Base-by-base conservation (phyloP, 495 filamentous ascomycete genomes). In the Cladorrhinum samala region DNA sequence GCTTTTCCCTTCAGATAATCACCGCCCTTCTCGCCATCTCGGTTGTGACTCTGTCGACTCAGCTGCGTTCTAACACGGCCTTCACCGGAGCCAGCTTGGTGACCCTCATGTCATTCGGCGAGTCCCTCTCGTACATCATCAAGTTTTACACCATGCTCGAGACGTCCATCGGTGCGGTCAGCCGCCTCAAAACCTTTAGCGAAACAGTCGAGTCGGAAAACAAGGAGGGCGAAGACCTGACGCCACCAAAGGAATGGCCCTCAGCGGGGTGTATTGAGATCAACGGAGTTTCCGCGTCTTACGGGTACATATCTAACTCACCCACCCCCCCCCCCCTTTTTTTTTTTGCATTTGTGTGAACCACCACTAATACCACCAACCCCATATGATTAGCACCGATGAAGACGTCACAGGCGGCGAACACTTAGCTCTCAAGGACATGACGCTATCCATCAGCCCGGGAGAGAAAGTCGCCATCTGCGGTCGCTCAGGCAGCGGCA, bases 401-500 rank as follows among this genome's bases (percentile, higher is more conserved):
- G 23, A 9, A 17, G 21, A 20, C 7, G 45, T 9, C 39, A 68
- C 72, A 19, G 72, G 64, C 7, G 64, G 80, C 5, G 46, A 50
- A 39, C 27, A 60, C 20, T 53, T 65, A 9, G 60, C 57, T 2
- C 49, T 66, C 20, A 52, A 59, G 14, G 38, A 59, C 23, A 18
- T 63, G 36, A 52, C 38, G 24, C 52, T 67, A 2, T 30, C 24
- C 14, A 67, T 67, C 40, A 13, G 17, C 11, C 24, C 57, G 3
- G 57, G 64, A 11, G 52, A 58, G 23, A 63, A 61, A 13, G 24
- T 65, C 14, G 57, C 62, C 14, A 56, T 67, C n/a, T 59, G 59
- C 55, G 59, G 64, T 7, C 58, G 58, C 16, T 61, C 46, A 18
- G 57, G 63, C 36, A 58, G 62, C 41, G 92, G 92, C 51, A 96